Conservation (phyloP, 352 stramenopile genomes). For the Globisporangium abappressorium region DNA sequence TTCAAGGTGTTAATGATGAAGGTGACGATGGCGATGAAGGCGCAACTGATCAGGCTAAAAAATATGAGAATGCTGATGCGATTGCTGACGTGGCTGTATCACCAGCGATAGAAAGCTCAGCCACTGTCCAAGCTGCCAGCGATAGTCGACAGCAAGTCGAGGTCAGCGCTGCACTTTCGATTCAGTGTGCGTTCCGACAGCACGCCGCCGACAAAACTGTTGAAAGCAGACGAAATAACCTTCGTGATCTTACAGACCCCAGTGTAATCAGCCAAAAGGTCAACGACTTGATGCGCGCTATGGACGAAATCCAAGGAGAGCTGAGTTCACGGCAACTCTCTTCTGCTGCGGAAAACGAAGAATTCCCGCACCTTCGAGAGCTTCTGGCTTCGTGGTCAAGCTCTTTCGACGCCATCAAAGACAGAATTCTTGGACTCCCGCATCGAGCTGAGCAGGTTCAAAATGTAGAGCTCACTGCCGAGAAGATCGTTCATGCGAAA, state of each 20-base stretch:
- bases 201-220: conserved; percentile 28
- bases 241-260: conserved; percentile 30
- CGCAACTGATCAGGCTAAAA: background rate
- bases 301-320: conserved; percentile 44
- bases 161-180: conserved; percentile 23
- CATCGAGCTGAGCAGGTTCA: conserved; percentile 30
- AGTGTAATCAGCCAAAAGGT: conserved; percentile 37
- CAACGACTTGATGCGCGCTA: conserved; percentile 30
- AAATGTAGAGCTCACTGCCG: conserved; percentile 24
- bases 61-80: background rate
- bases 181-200: conserved; percentile 57
- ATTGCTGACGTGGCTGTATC: background rate
- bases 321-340: conserved; percentile 30
- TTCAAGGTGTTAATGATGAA: background rate
- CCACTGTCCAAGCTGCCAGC: background rate
- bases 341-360: conserved; percentile 22
- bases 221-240: conserved; percentile 25
- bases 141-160: background rate
- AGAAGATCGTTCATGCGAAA: conserved; percentile 27
- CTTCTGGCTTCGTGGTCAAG: conserved; percentile 28
- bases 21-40: background rate
- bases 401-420: conserved; percentile 29
- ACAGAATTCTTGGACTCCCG: conserved; percentile 32
- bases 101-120: background rate
- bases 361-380: conserved; percentile 37